Evolutionary conservation across 495 filamentous ascomycete genomes (phyloP), one percentile per base, ranked within the genome.

Genomic region (Podospora pseudopauciseta): DNA sequence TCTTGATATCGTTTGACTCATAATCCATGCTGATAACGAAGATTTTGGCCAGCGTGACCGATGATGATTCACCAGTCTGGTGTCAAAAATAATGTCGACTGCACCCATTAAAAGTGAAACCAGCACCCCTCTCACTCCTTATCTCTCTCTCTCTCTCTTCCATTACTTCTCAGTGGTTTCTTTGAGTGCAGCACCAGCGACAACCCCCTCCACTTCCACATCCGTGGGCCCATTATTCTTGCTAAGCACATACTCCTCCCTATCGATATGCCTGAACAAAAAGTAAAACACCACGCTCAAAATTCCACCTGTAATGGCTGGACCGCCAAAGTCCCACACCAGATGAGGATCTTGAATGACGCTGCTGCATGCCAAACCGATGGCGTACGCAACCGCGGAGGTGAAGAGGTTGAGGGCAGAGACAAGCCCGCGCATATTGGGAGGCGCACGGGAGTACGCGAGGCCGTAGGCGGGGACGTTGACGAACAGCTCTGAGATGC

Each of bases 391-490:
- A 26, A 89, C 68, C 19, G 86, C 86, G 15, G 79, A 86, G 73
- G 82, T 86, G 70, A 89, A 82, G 20, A 91, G 77, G 75, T 87
- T 90, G 59, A 92, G 74, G 19, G 87, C 85, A 71, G 87, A 86
- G 15, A 92, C 87, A 39, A 92, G 82, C 59, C 85, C 86, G 65
- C 88, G 85, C 90, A 92, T 92, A 70, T 82, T 85, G 27, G 83
- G 77, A 0, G 90, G 90, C 0, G 90, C 86, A 28, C 90, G 87
- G 6, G 89, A 87, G 80, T 89, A 92, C 2, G 89, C 90, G 70
- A 91, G 85, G 73, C 90, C 90, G 71, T 90, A 87, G 0, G 87
- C 89, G 0, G 90, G 91, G 3, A 91, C 88, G 53, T 88, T 89
- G 69, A 86, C 81, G 69, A 92, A 91, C 68, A 89, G 83, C 71